Base-by-base conservation (phyloP, 2,329 filamentous ascomycete species). In the Botryosphaeria dothidea region DNA sequence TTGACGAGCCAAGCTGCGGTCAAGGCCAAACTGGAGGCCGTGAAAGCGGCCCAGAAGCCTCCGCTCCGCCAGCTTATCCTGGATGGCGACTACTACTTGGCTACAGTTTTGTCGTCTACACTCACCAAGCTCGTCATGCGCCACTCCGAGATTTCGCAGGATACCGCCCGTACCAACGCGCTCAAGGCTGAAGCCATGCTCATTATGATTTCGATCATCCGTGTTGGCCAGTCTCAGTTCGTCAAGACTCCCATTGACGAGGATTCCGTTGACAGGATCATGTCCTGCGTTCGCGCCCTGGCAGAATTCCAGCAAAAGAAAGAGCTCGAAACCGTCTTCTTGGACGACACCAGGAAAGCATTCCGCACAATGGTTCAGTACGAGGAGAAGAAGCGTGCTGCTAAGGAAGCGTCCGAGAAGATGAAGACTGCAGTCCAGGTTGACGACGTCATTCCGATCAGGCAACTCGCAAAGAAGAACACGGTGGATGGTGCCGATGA, bases 161-260 rank as follows among this genome's bases (percentile, higher is more conserved):
- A 97, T 72, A 80, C 85, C 48, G 91, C 92, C 48, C 90, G 95
- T 43, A 98, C 94, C 31, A 99, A 99, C 72, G 93, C 94, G 31
- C 86, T 99, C 27, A 90, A 92, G 57, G 95, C 95, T 3, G 95
- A 99, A 79, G 95, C 95, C 49, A 99, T 99, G 95, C 86, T 99
- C 62, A 98, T 99, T 76, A 97, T 98, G 93, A 97, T 99, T 71
- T 98, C 95, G 4, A 96, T 99, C 70, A 92, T 99, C 70, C 93
- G 95, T 57, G 95, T 97, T 67, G 95, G 95, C 45, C 95, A 99
- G 80, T 98, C 94, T n/a, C 92, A 97, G 69, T 99, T 99, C 71
- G 95, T 96, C 74, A 98, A 98, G 82, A 91, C 92, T 1, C 92
- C 93, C 2, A 98, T 99, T 69, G 95, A 99, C 68, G 95, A 99